A percentile compares a stretch with the other conserved stretches of the same genome.
phyloP scores from a whole-genome alignment of 192 early-diverging fungal genomes.

The Podila minutissima region DNA sequence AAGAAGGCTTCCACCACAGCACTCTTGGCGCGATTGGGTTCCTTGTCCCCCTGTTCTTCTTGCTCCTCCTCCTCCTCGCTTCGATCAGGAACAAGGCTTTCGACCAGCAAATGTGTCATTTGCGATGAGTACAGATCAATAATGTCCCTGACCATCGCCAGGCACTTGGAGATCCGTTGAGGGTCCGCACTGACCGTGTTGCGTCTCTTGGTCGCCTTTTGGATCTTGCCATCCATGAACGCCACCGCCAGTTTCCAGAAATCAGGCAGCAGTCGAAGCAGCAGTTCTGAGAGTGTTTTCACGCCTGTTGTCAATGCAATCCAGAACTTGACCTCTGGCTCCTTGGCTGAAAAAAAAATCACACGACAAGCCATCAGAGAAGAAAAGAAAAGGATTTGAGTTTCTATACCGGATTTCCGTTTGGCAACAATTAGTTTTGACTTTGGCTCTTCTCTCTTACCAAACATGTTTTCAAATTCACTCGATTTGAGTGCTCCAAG shows the following conservation, averaged over 20 bases:
- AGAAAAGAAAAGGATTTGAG: background rate
- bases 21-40: conserved; percentile 63
- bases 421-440: background rate
- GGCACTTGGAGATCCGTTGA: conserved; percentile 70
- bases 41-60: conserved; percentile 9
- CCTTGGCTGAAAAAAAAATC: conserved; percentile 57
- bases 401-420: conserved; percentile 8
- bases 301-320: conserved; percentile 73
- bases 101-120: conserved; percentile 62
- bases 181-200: conserved; percentile 61
- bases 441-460: conserved; percentile 5
- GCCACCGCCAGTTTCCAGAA: conserved; percentile 93
- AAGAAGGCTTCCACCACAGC: conserved; percentile 77
- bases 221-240: conserved; percentile 88
- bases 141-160: conserved; percentile 72
- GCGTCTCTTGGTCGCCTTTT: conserved; percentile 58
- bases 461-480: conserved; percentile 45
- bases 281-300: conserved; percentile 78
- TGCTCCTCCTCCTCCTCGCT: background rate
- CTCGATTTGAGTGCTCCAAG: conserved; percentile 29
- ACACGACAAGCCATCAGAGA: background rate
- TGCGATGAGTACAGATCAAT: conserved; percentile 68
- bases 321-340: conserved; percentile 77
- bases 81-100: conserved; percentile 51
- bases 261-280: conserved; percentile 81